phyloP scores from a whole-genome alignment of 306 rosid genomes.

The Carpinus fangiana region DNA sequence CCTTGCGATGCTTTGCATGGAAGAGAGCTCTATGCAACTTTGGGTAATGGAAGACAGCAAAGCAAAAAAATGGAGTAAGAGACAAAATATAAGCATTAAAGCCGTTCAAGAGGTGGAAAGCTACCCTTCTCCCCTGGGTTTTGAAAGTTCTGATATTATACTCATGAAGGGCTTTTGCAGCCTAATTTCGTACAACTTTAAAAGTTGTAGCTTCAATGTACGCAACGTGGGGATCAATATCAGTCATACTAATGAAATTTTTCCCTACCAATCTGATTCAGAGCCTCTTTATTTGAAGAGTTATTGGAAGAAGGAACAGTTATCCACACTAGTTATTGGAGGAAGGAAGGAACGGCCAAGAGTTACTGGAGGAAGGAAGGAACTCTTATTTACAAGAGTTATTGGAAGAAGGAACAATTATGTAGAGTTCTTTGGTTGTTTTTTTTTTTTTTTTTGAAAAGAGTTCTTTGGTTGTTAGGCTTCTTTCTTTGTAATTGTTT shows the following conservation, averaged over 20 bases:
- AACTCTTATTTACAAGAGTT: too few relatives aligned
- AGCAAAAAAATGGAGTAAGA: neutral
- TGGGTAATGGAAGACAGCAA: neutral
- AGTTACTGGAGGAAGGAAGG: too few relatives aligned
- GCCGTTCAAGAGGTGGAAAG: neutral
- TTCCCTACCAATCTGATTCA: neutral
- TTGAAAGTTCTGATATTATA: neutral
- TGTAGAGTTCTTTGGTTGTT: too few relatives aligned
- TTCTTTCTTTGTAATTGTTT: too few relatives aligned
- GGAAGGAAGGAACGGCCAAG: too few relatives aligned
- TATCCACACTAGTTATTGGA: too few relatives aligned
- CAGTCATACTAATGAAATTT: neutral
- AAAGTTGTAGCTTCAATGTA: neutral
- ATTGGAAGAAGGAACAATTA: too few relatives aligned
- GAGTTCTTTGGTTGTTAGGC: too few relatives aligned
- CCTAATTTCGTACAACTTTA: neutral
- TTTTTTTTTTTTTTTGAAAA: too few relatives aligned
- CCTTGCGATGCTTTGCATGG: slow-evolving; percentile 6
- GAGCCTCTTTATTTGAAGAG: neutral
- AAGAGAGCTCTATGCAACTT: neutral
- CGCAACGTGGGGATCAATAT: too few relatives aligned
- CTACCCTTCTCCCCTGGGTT: neutral
- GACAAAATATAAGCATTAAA: neutral
- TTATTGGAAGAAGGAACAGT: too few relatives aligned
- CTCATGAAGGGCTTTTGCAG: neutral